phyloP scores from a whole-genome alignment of 2,329 filamentous ascomycete genomes.

The Microcyclosporella mali region DNA sequence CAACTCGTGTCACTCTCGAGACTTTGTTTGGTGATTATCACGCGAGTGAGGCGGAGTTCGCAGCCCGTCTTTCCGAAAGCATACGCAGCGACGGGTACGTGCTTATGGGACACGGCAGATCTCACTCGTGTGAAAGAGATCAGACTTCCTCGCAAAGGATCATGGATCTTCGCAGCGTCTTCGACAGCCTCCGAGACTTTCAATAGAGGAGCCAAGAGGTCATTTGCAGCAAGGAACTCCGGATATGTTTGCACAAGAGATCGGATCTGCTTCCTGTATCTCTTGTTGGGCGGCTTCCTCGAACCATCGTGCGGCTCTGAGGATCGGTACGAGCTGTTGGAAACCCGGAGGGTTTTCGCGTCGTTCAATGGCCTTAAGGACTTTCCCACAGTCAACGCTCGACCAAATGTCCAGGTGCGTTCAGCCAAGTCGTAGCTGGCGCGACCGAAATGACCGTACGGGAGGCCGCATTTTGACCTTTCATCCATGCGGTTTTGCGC shows the following conservation, averaged over 20 bases:
- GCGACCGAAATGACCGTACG: slow-evolving; percentile 50
- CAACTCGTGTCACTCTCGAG: slow-evolving; percentile 47
- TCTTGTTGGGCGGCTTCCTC: neutral
- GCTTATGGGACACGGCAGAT: slow-evolving; percentile 29
- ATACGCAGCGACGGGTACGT: slow-evolving; percentile 32
- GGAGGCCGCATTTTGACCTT: slow-evolving; percentile 41
- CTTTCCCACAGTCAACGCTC: neutral
- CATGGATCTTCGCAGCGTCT: slow-evolving; percentile 31
- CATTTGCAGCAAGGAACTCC: slow-evolving; percentile 19
- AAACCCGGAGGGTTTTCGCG: neutral
- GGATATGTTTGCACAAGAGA: slow-evolving; percentile 9
- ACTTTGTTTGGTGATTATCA: slow-evolving; percentile 48
- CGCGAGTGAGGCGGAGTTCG: slow-evolving; percentile 49
- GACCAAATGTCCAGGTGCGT: slow-evolving; percentile 39
- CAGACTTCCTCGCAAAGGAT: slow-evolving; percentile 39
- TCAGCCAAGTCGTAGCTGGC: slow-evolving; percentile 44
- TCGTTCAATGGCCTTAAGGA: slow-evolving; percentile 23
- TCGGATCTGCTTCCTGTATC: slow-evolving; percentile 17
- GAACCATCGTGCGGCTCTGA: neutral
- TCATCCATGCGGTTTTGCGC: slow-evolving; percentile 53
- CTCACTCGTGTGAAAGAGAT: slow-evolving; percentile 54
- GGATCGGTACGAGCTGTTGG: neutral
- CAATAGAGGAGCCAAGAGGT: slow-evolving; percentile 15
- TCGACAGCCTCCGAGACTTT: slow-evolving; percentile 30
- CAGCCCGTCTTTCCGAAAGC: slow-evolving; percentile 52